Conservation (phyloP, 1,284 basidiomycete genomes). For the Cryptococcus jaspeensis region DNA sequence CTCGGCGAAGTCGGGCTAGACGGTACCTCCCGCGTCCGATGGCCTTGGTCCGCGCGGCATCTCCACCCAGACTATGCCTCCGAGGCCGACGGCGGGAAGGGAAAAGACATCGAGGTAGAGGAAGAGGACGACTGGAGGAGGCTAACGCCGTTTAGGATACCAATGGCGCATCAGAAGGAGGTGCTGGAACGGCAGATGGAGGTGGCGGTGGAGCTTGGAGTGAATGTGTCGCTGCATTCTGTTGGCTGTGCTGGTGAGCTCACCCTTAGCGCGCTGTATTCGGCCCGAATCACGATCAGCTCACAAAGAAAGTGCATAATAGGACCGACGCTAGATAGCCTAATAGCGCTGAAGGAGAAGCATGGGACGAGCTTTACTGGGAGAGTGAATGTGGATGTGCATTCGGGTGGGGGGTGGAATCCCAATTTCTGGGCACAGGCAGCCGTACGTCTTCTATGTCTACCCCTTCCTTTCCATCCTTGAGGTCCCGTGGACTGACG, state of each 20-base stretch:
- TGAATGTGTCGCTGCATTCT: slow-evolving; percentile 52
- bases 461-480: not conserved
- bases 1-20: slow-evolving; percentile 56
- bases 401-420: slow-evolving; percentile 49
- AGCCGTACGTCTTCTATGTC: slow-evolving; percentile 23
- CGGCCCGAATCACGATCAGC: not conserved
- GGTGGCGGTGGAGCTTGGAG: slow-evolving; percentile 47
- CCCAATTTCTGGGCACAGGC: slow-evolving; percentile 37
- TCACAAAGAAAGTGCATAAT: not conserved
- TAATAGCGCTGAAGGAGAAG: slow-evolving; percentile 35
- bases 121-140: slow-evolving; percentile 27
- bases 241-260: slow-evolving; percentile 48
- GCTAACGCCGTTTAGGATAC: slow-evolving; percentile 50
- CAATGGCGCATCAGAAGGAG: slow-evolving; percentile 49
- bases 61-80: slow-evolving; percentile 15
- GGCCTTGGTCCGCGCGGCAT: slow-evolving; percentile 23
- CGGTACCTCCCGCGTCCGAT: slow-evolving; percentile 47
- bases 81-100: not conserved
- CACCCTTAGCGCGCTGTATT: too few relatives aligned
- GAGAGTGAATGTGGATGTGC: slow-evolving; percentile 49
- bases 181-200: slow-evolving; percentile 50
- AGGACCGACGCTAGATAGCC: slow-evolving; percentile 48
- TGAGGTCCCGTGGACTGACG: not conserved
- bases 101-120: slow-evolving; percentile 3
- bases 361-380: slow-evolving; percentile 32